These are phyloP conservation scores for Penicillium palitans DNA, from an alignment of 2,329 filamentous ascomycete genomes.

Conservation along the genomic window DNA sequence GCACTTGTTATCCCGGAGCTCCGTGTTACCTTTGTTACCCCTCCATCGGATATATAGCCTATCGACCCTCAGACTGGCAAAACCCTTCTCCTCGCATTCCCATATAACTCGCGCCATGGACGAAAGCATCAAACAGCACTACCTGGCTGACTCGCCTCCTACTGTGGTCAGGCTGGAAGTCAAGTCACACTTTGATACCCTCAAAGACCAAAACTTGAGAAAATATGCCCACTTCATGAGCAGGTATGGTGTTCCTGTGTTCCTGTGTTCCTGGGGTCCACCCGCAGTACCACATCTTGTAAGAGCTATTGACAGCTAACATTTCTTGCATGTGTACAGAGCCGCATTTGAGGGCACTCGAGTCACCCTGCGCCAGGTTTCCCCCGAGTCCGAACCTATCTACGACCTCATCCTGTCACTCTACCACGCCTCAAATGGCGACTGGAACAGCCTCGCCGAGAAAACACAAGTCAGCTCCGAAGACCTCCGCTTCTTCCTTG, in stretches of 20 bases:
- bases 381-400: constrained; percentile 76
- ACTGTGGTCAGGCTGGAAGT: constrained; percentile 85
- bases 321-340: constrained; percentile 45
- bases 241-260: constrained; percentile 52
- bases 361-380: constrained; percentile 77
- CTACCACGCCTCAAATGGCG: constrained; percentile 64
- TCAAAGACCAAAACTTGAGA: constrained; percentile 64
- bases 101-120: constrained; percentile 36
- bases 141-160: constrained; percentile 87
- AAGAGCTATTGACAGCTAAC: constrained; percentile 11
- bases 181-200: constrained; percentile 81
- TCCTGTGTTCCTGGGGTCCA: constrained; percentile 21
- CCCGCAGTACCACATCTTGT: not conserved
- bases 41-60: constrained; percentile 13
- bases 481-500: constrained; percentile 67
- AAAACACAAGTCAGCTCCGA: constrained; percentile 65
- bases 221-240: constrained; percentile 90
- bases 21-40: constrained; percentile 22
- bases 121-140: constrained; percentile 58
- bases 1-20: constrained; percentile 19
- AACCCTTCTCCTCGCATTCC: constrained; percentile 16
- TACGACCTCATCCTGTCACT: constrained; percentile 78
- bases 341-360: constrained; percentile 75
- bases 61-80: constrained; percentile 11
- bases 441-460: constrained; percentile 68